Evolutionary conservation across 169 alveolate genomes (phyloP).

Genomic region (Eimeria sp.): DNA sequence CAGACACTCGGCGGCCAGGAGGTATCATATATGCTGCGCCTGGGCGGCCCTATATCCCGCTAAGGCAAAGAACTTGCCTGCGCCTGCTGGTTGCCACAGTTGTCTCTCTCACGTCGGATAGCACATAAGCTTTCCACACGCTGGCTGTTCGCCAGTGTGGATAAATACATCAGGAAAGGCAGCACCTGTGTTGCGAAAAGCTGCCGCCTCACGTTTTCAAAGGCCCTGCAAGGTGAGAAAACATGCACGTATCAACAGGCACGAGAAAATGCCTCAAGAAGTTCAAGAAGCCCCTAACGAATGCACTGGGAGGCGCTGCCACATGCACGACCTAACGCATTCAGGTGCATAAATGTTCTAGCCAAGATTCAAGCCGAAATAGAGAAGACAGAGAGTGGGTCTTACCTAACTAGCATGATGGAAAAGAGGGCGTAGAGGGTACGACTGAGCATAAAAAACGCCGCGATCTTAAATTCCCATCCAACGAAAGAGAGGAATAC

Average conservation of each 20-base stretch:
- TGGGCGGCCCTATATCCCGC: constrained; percentile 22
- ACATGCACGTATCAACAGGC: not conserved
- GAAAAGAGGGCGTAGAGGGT: constrained; percentile 24
- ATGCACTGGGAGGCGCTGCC: not conserved
- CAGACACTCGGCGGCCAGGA: constrained; percentile 7
- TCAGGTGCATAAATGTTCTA: not conserved
- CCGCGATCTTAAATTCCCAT: constrained; percentile 39
- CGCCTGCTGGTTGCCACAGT: constrained; percentile 38
- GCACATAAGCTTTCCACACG: constrained; percentile 40
- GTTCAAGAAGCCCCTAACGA: not conserved
- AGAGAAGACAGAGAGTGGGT: not conserved
- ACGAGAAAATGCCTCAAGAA: not conserved
- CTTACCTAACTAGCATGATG: constrained; percentile 71
- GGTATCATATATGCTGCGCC: not conserved
- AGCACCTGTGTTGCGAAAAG: constrained; percentile 66
- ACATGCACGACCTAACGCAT: not conserved
- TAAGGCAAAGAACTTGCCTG: constrained; percentile 14
- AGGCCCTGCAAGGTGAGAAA: constrained; percentile 41
- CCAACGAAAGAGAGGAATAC: constrained; percentile 14
- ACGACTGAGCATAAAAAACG: constrained; percentile 47
- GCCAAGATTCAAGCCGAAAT: not conserved
- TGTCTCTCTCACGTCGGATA: constrained; percentile 1
- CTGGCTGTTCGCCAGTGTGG: constrained; percentile 74
- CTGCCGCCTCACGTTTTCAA: constrained; percentile 60
- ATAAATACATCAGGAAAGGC: constrained; percentile 56